Conservation (phyloP, 1,284 basidiomycete species). For the Peniophora sp. region DNA sequence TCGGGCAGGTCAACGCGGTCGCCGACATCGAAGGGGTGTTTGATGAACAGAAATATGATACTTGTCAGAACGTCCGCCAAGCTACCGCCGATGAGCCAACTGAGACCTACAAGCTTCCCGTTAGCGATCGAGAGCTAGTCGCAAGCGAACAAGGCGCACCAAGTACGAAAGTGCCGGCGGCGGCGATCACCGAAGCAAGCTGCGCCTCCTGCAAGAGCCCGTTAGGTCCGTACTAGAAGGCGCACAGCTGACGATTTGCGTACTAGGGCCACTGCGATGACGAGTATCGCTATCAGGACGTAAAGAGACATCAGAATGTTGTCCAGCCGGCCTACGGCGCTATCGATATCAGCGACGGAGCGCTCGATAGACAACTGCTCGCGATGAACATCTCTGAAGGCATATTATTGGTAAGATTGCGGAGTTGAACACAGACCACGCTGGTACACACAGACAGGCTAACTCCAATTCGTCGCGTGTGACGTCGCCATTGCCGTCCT, state of each 20-base stretch:
- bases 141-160: conserved; percentile 30
- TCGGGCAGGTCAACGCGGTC: conserved; percentile 58
- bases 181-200: conserved; percentile 69
- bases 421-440: conserved; percentile 1
- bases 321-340: conserved; percentile 76
- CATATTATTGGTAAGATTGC: background rate
- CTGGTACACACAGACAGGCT: conserved; percentile 51
- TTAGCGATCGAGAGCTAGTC: conserved; percentile 1
- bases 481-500: conserved; percentile 76
- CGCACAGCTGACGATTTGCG: conserved; percentile 21
- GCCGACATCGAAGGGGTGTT: conserved; percentile 85
- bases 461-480: conserved; percentile 72
- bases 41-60: conserved; percentile 85
- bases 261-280: conserved; percentile 67
- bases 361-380: conserved; percentile 81
- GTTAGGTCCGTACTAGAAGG: conserved; percentile 1
- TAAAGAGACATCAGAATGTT: conserved; percentile 68
- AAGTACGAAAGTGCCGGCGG: conserved; percentile 76
- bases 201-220: conserved; percentile 46
- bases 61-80: conserved; percentile 64
- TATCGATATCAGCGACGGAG: conserved; percentile 88
- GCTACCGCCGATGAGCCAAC: conserved; percentile 81
- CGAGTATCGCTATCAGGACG: conserved; percentile 60
- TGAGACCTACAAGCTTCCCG: conserved; percentile 43
- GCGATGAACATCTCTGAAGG: conserved; percentile 67